These are phyloP conservation scores for Psilocybe sp. DNA, from an alignment of 768 basidiomycete genomes.

Conservation along the genomic window DNA sequence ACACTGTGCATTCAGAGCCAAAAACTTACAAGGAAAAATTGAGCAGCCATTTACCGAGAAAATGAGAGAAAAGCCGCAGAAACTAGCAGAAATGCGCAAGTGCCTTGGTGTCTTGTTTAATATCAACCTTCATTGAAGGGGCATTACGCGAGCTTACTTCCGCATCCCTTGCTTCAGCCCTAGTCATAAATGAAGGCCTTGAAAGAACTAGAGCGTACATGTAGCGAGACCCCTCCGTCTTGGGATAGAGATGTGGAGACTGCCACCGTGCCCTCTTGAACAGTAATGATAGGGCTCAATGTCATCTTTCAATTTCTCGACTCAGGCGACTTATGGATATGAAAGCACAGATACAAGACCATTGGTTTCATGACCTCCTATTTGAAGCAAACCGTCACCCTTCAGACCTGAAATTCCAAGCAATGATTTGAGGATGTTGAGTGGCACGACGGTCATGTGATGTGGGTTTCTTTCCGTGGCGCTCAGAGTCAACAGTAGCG, in stretches of 20 bases:
- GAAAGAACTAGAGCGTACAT: slow-evolving; percentile 39
- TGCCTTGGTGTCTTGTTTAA: background rate
- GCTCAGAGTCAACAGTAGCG: too few relatives aligned
- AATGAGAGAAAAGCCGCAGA: slow-evolving; percentile 48
- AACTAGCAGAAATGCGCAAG: slow-evolving; percentile 35
- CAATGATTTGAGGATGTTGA: too few relatives aligned
- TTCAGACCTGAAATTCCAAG: too few relatives aligned
- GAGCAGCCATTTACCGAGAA: slow-evolving; percentile 40
- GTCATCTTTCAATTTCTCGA: too few relatives aligned
- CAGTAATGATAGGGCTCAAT: slow-evolving; percentile 40
- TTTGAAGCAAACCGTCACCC: too few relatives aligned
- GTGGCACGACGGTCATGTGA: too few relatives aligned
- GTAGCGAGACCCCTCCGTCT: slow-evolving; percentile 60
- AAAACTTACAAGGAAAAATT: background rate
- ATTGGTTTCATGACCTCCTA: too few relatives aligned
- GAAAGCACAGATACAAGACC: too few relatives aligned
- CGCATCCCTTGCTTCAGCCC: slow-evolving; percentile 53
- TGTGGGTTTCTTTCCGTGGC: too few relatives aligned
- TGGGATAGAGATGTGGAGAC: slow-evolving; percentile 68
- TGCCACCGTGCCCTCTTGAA: slow-evolving; percentile 77
- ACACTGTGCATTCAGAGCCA: background rate
- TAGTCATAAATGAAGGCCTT: background rate
- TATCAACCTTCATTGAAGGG: too few relatives aligned
- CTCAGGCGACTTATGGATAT: too few relatives aligned
- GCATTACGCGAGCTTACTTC: slow-evolving; percentile 30